A percentile compares a stretch with the other conserved stretches of the same genome.
Conservation (phyloP, 1,139 yeast species). For the Diutina rugosa region DNA sequence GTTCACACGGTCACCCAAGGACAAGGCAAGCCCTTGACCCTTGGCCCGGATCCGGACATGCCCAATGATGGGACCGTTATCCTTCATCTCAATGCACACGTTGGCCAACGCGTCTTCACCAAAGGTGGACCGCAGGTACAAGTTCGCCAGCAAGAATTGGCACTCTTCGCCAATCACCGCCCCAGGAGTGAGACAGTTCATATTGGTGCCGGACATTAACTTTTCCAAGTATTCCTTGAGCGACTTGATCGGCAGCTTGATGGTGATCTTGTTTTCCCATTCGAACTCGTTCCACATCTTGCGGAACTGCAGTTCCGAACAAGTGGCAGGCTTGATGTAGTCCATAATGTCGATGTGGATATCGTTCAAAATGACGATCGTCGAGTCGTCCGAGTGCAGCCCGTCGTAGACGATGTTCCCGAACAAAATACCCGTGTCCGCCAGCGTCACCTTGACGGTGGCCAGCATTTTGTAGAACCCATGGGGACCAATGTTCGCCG, state of each 20-base stretch:
- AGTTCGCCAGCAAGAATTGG: conserved; percentile 86
- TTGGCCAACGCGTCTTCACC: conserved; percentile 98
- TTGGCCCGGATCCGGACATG: conserved; percentile 94
- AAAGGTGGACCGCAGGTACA: conserved; percentile 86
- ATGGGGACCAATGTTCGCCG: conserved; percentile 93
- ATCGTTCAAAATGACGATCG: conserved; percentile 86
- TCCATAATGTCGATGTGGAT: conserved; percentile 96
- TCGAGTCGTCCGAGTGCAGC: conserved; percentile 81
- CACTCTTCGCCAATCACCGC: conserved; percentile 81
- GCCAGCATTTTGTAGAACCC: conserved; percentile 86
- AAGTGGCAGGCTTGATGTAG: conserved; percentile 87
- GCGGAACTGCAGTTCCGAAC: conserved; percentile 85
- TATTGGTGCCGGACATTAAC: conserved; percentile 75
- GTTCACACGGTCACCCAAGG: conserved; percentile 90
- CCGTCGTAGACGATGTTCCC: conserved; percentile 97
- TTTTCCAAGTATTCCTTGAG: conserved; percentile 72
- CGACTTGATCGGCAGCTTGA: conserved; percentile 56
- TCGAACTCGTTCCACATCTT: conserved; percentile 99
- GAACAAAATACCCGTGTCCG: conserved; percentile 79
- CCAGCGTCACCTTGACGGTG: conserved; percentile 89
- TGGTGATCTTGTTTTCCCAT: conserved; percentile 97
- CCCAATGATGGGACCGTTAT: conserved; percentile 72
- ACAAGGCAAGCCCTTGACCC: conserved; percentile 94
- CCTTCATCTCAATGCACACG: conserved; percentile 77
- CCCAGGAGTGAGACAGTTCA: conserved; percentile 89